Evolutionary conservation across 192 early-diverging fungal species (phyloP).

Genomic region (Coemansia sp.): DNA sequence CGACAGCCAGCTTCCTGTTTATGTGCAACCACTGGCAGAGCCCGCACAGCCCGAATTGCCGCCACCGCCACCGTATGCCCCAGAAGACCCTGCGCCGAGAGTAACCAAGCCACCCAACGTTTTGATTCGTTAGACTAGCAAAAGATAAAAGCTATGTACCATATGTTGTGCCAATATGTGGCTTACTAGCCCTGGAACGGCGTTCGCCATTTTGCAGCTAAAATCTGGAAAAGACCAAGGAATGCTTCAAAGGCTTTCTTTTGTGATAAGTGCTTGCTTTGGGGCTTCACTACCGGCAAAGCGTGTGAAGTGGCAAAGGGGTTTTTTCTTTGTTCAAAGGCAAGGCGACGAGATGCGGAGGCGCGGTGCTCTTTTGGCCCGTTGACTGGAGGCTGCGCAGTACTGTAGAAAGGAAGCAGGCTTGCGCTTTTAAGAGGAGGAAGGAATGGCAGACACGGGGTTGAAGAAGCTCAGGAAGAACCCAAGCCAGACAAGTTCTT

Average conservation of each 20-base stretch:
- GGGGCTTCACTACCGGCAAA: background rate
- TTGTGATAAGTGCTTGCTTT: background rate
- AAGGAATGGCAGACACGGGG: background rate
- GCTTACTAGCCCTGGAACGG: too few species aligned
- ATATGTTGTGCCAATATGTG: too few species aligned
- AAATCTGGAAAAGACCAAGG: too few species aligned
- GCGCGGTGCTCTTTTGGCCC: background rate
- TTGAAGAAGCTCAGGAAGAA: background rate
- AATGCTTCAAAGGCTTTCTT: too few species aligned
- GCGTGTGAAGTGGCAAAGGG: background rate
- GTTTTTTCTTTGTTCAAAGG: background rate
- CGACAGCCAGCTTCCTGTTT: background rate
- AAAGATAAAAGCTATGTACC: too few species aligned
- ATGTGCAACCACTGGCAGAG: background rate
- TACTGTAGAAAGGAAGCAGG: background rate
- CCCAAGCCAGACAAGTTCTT: background rate
- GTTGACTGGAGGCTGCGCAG: background rate
- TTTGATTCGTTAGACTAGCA: background rate
- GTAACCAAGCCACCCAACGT: conserved; percentile 1
- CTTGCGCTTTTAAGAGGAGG: background rate
- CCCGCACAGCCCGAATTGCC: background rate
- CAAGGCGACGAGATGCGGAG: too few species aligned
- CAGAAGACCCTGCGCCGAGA: background rate
- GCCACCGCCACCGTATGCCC: background rate
- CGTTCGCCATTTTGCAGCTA: too few species aligned